These are phyloP conservation scores for Cladosporium oxysporum DNA, from an alignment of 2,329 filamentous ascomycete species.

Conservation along the genomic window DNA sequence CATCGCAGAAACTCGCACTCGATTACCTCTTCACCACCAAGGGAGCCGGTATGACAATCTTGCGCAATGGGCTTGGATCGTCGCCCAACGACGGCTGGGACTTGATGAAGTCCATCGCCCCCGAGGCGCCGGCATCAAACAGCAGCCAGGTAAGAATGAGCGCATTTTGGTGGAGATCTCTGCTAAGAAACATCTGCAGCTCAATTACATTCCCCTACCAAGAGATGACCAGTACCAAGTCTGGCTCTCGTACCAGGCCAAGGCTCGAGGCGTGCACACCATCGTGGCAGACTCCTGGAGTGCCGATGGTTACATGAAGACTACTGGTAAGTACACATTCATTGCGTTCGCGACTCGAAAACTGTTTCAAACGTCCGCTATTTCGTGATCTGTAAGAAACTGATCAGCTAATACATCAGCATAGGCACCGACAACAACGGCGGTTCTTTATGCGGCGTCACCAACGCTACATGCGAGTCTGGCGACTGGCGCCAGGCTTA, in stretches of 20 bases:
- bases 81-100: constrained; percentile 28
- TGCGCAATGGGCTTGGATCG: constrained; percentile 53
- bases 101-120: constrained; percentile 32
- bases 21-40: constrained; percentile 50
- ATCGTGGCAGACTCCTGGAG: constrained; percentile 55
- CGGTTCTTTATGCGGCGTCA: constrained; percentile 50
- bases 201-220: constrained; percentile 27
- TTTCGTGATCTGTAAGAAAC: neutral
- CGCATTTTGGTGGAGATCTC: constrained; percentile 44
- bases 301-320: constrained; percentile 56
- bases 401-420: neutral
- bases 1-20: constrained; percentile 45
- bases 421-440: constrained; percentile 44
- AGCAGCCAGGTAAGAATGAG: constrained; percentile 44
- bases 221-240: constrained; percentile 47
- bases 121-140: constrained; percentile 44
- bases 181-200: constrained; percentile 35
- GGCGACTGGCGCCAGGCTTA: constrained; percentile 54
- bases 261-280: constrained; percentile 46
- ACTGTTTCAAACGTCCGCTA: neutral
- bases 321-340: constrained; percentile 34
- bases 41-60: constrained; percentile 53
- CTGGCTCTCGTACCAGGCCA: constrained; percentile 54
- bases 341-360: neutral
- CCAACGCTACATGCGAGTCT: constrained; percentile 41